A percentile compares a stretch with the other conserved stretches of the same genome.
These are phyloP conservation scores for Kuraishia capsulata DNA, from an alignment of 805 yeast species.

Conservation along the genomic window DNA sequence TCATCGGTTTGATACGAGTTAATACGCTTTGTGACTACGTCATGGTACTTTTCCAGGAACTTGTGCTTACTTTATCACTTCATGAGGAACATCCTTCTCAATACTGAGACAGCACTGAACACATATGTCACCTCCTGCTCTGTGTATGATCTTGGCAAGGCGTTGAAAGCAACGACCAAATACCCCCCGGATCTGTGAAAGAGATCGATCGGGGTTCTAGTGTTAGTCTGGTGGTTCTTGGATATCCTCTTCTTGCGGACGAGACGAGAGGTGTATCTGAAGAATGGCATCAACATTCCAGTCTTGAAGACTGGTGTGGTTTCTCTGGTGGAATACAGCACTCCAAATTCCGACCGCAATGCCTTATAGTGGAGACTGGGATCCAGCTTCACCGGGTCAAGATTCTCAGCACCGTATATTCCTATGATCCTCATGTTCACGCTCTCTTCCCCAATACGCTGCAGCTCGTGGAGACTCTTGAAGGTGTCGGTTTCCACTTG, in stretches of 20 bases:
- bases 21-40: not conserved
- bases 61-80: not conserved
- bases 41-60: not conserved
- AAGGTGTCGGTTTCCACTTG: constrained; percentile 36
- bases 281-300: constrained; percentile 48
- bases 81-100: constrained; percentile 37
- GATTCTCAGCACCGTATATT: constrained; percentile 19
- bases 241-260: constrained; percentile 11
- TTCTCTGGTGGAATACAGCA: constrained; percentile 26
- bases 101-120: constrained; percentile 34
- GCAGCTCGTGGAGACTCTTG: constrained; percentile 26
- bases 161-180: constrained; percentile 36
- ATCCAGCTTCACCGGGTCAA: constrained; percentile 18
- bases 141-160: constrained; percentile 18
- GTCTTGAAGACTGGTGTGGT: constrained; percentile 24
- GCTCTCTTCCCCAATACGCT: constrained; percentile 27
- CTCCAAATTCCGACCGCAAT: constrained; percentile 44
- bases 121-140: constrained; percentile 33
- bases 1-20: not conserved
- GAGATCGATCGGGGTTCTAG: constrained; percentile 24
- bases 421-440: constrained; percentile 39
- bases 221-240: constrained; percentile 17
- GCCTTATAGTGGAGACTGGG: constrained; percentile 32
- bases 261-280: constrained; percentile 30
- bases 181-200: constrained; percentile 44